Percentiles rank a stretch among this genome's conserved stretches.
Conservation (phyloP, 257 asterid genomes). For the Misopates orontium region DNA sequence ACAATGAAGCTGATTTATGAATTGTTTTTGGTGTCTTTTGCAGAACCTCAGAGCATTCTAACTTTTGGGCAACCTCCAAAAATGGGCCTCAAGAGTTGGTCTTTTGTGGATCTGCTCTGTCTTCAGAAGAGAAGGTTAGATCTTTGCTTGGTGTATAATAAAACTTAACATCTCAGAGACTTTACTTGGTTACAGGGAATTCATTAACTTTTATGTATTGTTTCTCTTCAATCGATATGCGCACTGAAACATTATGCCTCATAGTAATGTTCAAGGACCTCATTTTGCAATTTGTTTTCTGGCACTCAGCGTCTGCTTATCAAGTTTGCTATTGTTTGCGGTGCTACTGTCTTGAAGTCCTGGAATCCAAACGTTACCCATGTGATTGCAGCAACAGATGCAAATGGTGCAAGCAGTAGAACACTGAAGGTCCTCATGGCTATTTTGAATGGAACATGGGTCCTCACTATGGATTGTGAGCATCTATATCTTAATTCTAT, state of each 20-base stretch:
- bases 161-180: not conserved
- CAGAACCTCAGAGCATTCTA: conserved; percentile 48
- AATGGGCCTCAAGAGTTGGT: conserved; percentile 57
- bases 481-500: conserved; percentile 10
- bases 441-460: conserved; percentile 81
- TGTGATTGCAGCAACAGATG: conserved; percentile 79
- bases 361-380: conserved; percentile 84
- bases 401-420: conserved; percentile 77
- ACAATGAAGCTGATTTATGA: conserved; percentile 3
- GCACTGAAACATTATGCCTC: not conserved
- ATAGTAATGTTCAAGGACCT: conserved; percentile 16
- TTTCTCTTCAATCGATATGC: conserved; percentile 4
- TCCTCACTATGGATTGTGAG: conserved; percentile 82
- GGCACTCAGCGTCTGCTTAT: conserved; percentile 52
- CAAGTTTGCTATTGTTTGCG: conserved; percentile 57
- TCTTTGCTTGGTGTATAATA: conserved; percentile 16
- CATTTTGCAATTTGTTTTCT: conserved; percentile 23
- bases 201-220: not conserved
- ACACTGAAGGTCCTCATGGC: conserved; percentile 91
- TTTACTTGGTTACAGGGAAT: not conserved
- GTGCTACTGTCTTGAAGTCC: conserved; percentile 64
- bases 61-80: conserved; percentile 43
- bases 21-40: conserved; percentile 25
- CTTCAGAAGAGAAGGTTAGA: conserved; percentile 74
- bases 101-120: conserved; percentile 87